Conservation (phyloP, 306 rosid species). For the Rosa rugosa region DNA sequence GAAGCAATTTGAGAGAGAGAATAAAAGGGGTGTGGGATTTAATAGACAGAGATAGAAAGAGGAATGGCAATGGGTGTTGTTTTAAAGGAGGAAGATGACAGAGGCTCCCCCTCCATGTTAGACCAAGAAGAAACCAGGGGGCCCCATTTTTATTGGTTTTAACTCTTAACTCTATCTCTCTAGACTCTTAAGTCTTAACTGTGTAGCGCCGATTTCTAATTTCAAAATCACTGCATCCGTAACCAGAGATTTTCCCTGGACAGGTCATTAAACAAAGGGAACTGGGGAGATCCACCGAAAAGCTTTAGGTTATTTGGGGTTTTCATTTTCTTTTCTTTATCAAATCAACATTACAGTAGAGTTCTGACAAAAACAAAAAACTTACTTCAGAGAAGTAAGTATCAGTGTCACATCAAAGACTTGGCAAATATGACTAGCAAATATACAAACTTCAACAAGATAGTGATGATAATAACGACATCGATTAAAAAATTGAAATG, state of each 20-base stretch:
- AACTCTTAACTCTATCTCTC: not conserved
- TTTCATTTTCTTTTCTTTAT: too few species aligned
- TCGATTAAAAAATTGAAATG: too few species aligned
- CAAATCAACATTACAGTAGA: too few species aligned
- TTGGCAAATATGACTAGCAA: too few species aligned
- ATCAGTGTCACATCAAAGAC: too few species aligned
- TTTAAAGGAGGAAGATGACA: not conserved
- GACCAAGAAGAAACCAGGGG: not conserved
- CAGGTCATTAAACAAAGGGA: too few species aligned
- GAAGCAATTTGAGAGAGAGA: not conserved
- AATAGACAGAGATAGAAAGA: not conserved
- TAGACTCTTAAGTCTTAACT: not conserved
- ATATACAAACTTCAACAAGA: too few species aligned
- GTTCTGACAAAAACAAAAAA: too few species aligned
- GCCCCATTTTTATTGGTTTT: not conserved
- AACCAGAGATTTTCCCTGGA: not conserved
- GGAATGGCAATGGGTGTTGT: not conserved
- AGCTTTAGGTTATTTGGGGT: too few species aligned
- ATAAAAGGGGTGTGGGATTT: constrained; percentile 7
- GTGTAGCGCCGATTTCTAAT: constrained; percentile 2
- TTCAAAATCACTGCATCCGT: constrained; percentile 15
- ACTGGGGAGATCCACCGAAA: too few species aligned
- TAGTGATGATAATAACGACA: too few species aligned
- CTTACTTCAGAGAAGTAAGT: too few species aligned
- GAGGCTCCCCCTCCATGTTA: not conserved